Base-by-base conservation (phyloP, 352 stramenopile genomes). In the Pythium aphanidermatum region DNA sequence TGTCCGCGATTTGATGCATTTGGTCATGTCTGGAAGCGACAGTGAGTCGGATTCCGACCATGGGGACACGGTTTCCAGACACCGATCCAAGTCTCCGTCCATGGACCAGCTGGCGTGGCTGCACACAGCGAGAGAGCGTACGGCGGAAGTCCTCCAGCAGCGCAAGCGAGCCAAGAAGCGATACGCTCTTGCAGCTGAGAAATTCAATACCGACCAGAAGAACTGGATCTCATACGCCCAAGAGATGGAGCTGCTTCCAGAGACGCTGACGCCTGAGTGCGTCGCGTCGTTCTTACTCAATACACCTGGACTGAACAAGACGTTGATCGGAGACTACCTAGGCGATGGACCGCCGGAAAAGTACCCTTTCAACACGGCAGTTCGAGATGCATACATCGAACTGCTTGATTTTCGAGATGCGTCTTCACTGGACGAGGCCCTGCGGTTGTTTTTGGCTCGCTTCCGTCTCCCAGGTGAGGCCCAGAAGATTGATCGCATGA, bases 401-500 rank as follows among this genome's bases (percentile, higher is more conserved):
- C 92, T 96, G 57, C 98, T 99, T 49, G 83, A 98, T 53, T 99
- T 99, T 63, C 64, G 65, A 8, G 80, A 84, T 9, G 60, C 86
- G 9, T 56, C 68, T 2, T 83, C 76, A 0, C 83, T 99, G 55
- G 90, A 97, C 51, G 73, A 94, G 25, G 86, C 90, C 5, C 53
- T 99, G 29, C 82, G 95, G 24, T 72, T 85, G 34, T 98, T 98
- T 49, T 71, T 99, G 25, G 78, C 75, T 1, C 86, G 83, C 24
- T 99, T 99, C 58, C 83, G 95, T 24, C 65, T 99, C 24, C 97
- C 97, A 2, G 96, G 96, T 8, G 96, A 99, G 67, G 96, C 96
- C 1, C 97, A 99, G 64, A 97, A 96, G 58, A 99, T 99, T 42
- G 96, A 99, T 63, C 81, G 95, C 20, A 85, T 98, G 62, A 98